Base-by-base conservation (phyloP, 2,329 filamentous ascomycete genomes). In the Aspergillus sp. region DNA sequence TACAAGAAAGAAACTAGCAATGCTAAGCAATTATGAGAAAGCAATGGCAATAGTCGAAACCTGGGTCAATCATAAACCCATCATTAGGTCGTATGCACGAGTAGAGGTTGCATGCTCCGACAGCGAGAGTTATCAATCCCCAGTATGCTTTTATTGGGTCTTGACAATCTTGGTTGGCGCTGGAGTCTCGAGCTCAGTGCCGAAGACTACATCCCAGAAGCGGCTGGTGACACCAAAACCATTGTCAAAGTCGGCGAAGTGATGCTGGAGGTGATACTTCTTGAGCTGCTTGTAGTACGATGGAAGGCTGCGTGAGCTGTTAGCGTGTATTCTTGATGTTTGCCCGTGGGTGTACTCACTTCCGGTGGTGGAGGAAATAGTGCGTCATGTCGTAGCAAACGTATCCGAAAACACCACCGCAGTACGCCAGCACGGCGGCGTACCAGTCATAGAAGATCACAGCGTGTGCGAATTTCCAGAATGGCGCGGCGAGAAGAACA, bases 181-280 rank as follows among this genome's bases (percentile, higher is more conserved):
- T 3, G 65, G 70, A 58, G 57, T 52, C 46, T 77, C 70, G 45
- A 98, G 76, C 72, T 95, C 85, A 1, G 93, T 98, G 56, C 90
- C 89, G 65, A 98, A 98, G 5, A 98, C 73, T 44, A 74, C 75
- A 68, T 98, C 93, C 93, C 93, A 98, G 77, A 98, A 95, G 56
- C 85, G 83, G 76, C 86, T 96, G 27, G 91, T 96, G 45, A 98
- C 91, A 48, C 93, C 93, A 60, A 97, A 98, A 45, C 93, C 93
- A 56, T 95, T 91, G 70, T 98, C 87, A 67, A 94, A 98, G 68
- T 98, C 93, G 52, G 93, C 88, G 70, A 96, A 98, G 73, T 98
- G 93, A 67, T 98, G 93, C 66, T 90, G 83, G 25, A 98, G 83
- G 66, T 98, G 93, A 65, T 96, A 95, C 72, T 95, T 97, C 83